Evolutionary conservation across 148 eudicot genomes (phyloP), one percentile per base, ranked within the genome.

Genomic region (Suaeda aralocaspica): DNA sequence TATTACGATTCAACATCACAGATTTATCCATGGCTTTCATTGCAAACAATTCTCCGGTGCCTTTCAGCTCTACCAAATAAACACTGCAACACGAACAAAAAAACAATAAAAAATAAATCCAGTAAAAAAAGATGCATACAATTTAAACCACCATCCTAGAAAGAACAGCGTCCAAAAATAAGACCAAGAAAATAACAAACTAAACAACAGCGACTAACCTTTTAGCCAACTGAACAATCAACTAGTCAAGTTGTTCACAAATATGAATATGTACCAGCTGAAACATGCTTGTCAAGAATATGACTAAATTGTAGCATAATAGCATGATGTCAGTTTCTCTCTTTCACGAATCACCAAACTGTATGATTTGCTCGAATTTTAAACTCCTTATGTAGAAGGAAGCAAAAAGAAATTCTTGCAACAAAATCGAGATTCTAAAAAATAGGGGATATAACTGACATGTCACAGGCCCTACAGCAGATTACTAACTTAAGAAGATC

Each of bases 11-110:
- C 78, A 94, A 53, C 99, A 94, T 94, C 65, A 85, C 78, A 51
- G 91, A 81, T 78, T 91, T 94, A 62, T 94, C 99, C 99, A 94
- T 94, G 67, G 97, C 97, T 81, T 94, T 94, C 99, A 94, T 94
- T 59, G 97, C 99, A 68, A 82, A 94, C 57, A 94, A 77, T 72
- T 85, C 87, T 60, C 88, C 97, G 28, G 85, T 81, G 45, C 95
- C 97, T 79, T 82, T 85, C 69, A 94, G 80, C 84, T 94, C 99
- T 81, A 94, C 99, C 88, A 94, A 78, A 77, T 94, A 97, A 77
- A 94, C 97, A 72, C 99, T 94, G 91, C 81, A 82, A 31, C 29
- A 63, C 45, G n/a, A n/a, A n/a, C n/a, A n/a, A 24, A 24, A 39
- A 62, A n/a, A 22, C 2, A n/a, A n/a, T n/a, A n/a, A 69, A 68